phyloP scores from a whole-genome alignment of 2,329 filamentous ascomycete species.

The Didymella glomerata region DNA sequence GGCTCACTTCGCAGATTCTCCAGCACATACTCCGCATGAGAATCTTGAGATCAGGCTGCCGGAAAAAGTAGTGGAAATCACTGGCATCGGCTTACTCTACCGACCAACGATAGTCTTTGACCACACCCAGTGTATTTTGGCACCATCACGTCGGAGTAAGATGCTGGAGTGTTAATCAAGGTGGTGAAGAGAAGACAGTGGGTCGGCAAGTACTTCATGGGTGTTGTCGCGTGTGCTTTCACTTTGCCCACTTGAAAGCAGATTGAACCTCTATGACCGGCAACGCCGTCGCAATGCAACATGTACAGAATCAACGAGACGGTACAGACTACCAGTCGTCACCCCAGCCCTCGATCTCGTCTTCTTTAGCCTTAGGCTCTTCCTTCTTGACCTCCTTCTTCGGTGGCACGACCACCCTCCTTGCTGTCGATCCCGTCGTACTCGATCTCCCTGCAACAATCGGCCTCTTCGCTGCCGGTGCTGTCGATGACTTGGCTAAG shows the following conservation, averaged over 20 bases:
- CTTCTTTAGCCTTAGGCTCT: slow-evolving; percentile 51
- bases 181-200: neutral
- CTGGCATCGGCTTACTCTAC: too few species aligned
- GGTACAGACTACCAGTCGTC: slow-evolving; percentile 46
- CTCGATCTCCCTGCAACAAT: slow-evolving; percentile 42
- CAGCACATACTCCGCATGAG: too few species aligned
- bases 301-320: neutral
- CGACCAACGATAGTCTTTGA: too few species aligned
- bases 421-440: slow-evolving; percentile 43
- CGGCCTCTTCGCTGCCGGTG: slow-evolving; percentile 46
- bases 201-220: neutral
- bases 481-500: slow-evolving; percentile 66
- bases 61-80: too few species aligned
- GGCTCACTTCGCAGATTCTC: too few species aligned
- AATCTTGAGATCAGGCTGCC: too few species aligned
- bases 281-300: slow-evolving; percentile 34
- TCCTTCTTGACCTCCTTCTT: slow-evolving; percentile 2
- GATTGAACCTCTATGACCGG: neutral
- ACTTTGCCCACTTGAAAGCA: neutral
- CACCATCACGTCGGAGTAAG: too few species aligned
- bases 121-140: too few species aligned
- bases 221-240: neutral
- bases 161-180: too few species aligned
- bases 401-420: slow-evolving; percentile 36
- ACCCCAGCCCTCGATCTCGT: slow-evolving; percentile 51